Base-by-base conservation (phyloP, 805 yeast species). In the Jamesozyma rosinii region DNA sequence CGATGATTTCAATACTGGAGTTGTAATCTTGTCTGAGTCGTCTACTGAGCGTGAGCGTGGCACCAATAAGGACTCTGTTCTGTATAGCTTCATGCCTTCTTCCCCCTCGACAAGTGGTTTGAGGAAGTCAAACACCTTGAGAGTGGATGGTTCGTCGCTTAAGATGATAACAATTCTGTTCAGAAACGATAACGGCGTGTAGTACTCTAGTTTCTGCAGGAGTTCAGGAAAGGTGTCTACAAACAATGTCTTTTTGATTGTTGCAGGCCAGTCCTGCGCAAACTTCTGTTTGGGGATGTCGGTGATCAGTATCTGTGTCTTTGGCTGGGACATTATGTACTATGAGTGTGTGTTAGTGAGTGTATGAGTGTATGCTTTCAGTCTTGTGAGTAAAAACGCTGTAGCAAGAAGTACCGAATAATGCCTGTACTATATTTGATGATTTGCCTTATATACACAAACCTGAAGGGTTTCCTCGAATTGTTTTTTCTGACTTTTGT, bases 91-190 rank as follows among this genome's bases (percentile, higher is more conserved):
- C 18, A 38, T 21, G 30, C 40, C 35, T 10, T 30, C 35, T n/a
- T 38, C 47, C 19, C 40, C 38, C 3, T 24, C 26, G 31, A 59
- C 45, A 3, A 38, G 24, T 1, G 37, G 33, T 31, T 46, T 46
- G 36, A 68, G 38, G 26, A 38, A 46, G 2, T 49, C 37, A 45
- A 43, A 58, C 3, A 65, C 52, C 6, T 48, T 27, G 3, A 18
- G 4, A 0, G 71, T 58, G 2, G 53, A 43, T 4, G 35, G 42
- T 35, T 59, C 63, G 32, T 56, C 51, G 32, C 53, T 54, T n/a
- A 67, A 46, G 3, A 65, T 62, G 14, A 68, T 62, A 51, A 61
- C 73, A 49, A 59, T 61, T 50, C 79, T 73, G 55, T 63, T 68
- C 44, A 59, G 62, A 54, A 53, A 76, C 26, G 55, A 60, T 48